Conservation (phyloP, 805 yeast genomes). For the Deakozyma indianensis region DNA sequence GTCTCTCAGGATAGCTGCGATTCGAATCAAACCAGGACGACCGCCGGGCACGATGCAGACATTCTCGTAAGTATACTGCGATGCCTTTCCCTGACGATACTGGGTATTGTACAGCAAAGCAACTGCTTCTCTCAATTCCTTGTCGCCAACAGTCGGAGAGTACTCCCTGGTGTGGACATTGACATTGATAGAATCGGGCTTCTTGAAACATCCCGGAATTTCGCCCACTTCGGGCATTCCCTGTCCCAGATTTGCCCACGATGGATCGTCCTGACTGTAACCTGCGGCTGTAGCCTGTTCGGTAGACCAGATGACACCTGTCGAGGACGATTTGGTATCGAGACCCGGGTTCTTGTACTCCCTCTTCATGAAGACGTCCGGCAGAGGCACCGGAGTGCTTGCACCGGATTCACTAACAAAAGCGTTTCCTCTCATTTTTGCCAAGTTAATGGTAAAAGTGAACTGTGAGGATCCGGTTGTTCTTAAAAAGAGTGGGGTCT, state of each 20-base stretch:
- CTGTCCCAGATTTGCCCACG: slow-evolving; percentile 49
- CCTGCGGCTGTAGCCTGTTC: slow-evolving; percentile 48
- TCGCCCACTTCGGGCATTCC: slow-evolving; percentile 55
- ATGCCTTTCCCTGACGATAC: slow-evolving; percentile 32
- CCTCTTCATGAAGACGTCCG: slow-evolving; percentile 15
- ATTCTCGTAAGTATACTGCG: slow-evolving; percentile 43
- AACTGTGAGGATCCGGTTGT: too few relatives aligned
- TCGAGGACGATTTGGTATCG: slow-evolving; percentile 43
- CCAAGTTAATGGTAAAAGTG: too few relatives aligned
- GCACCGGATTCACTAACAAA: slow-evolving; percentile 11
- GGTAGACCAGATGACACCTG: slow-evolving; percentile 53
- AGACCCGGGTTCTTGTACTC: slow-evolving; percentile 37
- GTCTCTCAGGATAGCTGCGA: slow-evolving; percentile 45
- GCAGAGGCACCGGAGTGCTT: slow-evolving; percentile 16
- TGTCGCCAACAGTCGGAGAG: slow-evolving; percentile 46
- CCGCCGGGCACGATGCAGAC: slow-evolving; percentile 56
- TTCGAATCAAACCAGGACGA: slow-evolving; percentile 46
- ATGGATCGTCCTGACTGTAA: slow-evolving; percentile 24
- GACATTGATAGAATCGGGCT: slow-evolving; percentile 35
- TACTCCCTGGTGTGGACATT: slow-evolving; percentile 38
- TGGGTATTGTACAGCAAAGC: slow-evolving; percentile 42
- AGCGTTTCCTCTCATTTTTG: too few relatives aligned
- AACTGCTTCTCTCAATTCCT: slow-evolving; percentile 40
- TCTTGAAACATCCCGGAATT: slow-evolving; percentile 40
- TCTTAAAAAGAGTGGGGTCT: too few relatives aligned